Evolutionary conservation across 2,329 filamentous ascomycete species (phyloP), one percentile per base, ranked within the genome.

Genomic region (Lachnellula subtilissima): DNA sequence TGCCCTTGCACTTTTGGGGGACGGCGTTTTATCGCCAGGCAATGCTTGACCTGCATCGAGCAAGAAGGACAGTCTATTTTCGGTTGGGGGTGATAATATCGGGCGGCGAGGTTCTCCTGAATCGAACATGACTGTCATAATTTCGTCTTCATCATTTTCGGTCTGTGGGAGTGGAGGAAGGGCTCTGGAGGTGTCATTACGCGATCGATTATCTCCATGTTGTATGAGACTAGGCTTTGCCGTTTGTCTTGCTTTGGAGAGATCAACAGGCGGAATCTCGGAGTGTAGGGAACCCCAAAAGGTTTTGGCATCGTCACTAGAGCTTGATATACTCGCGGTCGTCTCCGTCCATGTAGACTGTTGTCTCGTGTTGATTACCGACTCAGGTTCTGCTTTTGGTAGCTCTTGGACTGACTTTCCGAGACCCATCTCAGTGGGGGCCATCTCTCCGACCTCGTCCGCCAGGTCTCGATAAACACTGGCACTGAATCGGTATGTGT

Each of bases 271-370:
- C 45, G 72, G 68, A 35, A 75, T 72, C 8, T 78, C 75, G 11
- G 79, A 80, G 58, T 79, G 73, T n/a, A 79, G 69, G 2, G 78
- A 79, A 47, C 74, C 78, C 77, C 77, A 80, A 56, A 75, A 73
- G 15, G 75, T 76, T 5, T 70, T 74, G 1, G 66, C 67, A 48
- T 78, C 76, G 36, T 74, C 76, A 22, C 73, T 71, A 12, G 68
- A 69, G 25, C 66, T 70, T 35, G 39, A 57, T 17, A 63, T 53
- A 36, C 56, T 63, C 11, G 53, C 51, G 22, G 47, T 52, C 32
- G 47, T 48, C 28, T 62, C 59, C 23, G 71, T 75, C 23, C 65
- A 70, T 35, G 70, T 69, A 17, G 73, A 73, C 32, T 61, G 76
- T 75, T 17, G 64, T 64, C 47, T 66, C 71, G 69, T 66, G 35